phyloP scores from a whole-genome alignment of 2,329 filamentous ascomycete genomes.

The Pseudogymnoascus sp. region DNA sequence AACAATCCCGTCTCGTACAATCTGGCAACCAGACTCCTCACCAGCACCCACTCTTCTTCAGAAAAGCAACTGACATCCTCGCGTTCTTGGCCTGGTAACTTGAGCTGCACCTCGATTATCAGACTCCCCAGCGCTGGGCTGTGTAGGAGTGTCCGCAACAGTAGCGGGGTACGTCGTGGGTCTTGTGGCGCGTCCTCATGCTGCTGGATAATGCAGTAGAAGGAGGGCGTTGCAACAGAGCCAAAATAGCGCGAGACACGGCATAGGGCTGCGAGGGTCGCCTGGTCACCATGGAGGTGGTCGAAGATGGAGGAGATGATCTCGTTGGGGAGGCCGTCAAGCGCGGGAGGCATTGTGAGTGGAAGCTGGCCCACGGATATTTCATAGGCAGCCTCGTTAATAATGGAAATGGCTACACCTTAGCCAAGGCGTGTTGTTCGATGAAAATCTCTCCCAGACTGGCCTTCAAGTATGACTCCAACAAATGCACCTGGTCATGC shows the following conservation, averaged over 20 bases:
- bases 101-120: not conserved
- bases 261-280: not conserved
- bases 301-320: not conserved
- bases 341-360: not conserved
- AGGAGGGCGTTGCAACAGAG: not conserved
- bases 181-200: not conserved
- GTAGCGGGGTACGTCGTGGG: not conserved
- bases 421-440: not conserved
- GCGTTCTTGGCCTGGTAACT: not conserved
- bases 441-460: not conserved
- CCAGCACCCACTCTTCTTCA: not conserved
- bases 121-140: not conserved
- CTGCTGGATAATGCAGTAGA: not conserved
- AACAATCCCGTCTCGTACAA: not conserved
- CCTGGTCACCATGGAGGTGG: not conserved
- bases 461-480: not conserved
- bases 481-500: not conserved
- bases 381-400: not conserved
- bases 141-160: not conserved
- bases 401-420: not conserved
- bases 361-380: not conserved
- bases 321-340: constrained; percentile 1
- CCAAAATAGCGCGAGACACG: not conserved
- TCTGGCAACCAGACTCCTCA: not conserved
- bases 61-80: not conserved